phyloP scores from a whole-genome alignment of 192 early-diverging fungal species.

The Podila clonocystis region DNA sequence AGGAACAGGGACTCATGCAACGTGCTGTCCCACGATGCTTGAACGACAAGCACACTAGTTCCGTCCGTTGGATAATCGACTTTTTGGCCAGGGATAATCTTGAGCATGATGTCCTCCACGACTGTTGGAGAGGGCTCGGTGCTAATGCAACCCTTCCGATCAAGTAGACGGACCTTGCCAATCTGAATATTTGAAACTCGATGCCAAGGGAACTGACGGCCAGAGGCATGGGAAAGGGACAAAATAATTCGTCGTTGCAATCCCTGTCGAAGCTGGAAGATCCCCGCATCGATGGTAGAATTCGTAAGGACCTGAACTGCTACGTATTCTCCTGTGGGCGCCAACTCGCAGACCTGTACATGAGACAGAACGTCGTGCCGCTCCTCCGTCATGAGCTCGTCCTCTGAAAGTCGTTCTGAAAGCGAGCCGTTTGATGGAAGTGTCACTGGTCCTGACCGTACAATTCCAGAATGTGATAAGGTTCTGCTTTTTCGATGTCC shows the following conservation, averaged over 20 bases:
- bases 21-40: slow-evolving; percentile 81
- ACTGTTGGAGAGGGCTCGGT: slow-evolving; percentile 44
- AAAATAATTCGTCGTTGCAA: slow-evolving; percentile 76
- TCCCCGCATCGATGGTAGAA: slow-evolving; percentile 55
- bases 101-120: slow-evolving; percentile 58
- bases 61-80: slow-evolving; percentile 69
- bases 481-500: background rate
- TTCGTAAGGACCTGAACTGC: slow-evolving; percentile 64
- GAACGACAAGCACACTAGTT: slow-evolving; percentile 63
- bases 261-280: slow-evolving; percentile 76
- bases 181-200: slow-evolving; percentile 54
- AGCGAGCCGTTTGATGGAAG: slow-evolving; percentile 2
- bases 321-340: slow-evolving; percentile 67
- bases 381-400: slow-evolving; percentile 75
- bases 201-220: slow-evolving; percentile 69
- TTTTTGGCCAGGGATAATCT: slow-evolving; percentile 57
- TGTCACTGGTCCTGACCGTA: background rate
- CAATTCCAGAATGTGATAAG: slow-evolving; percentile 2
- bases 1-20: slow-evolving; percentile 74
- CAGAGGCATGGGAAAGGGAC: slow-evolving; percentile 73
- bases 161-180: slow-evolving; percentile 61
- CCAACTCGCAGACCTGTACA: slow-evolving; percentile 74
- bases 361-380: slow-evolving; percentile 75
- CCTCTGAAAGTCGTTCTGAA: slow-evolving; percentile 60
- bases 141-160: slow-evolving; percentile 70